Conservation (phyloP, 352 stramenopile species). For the Phytopythium litorale region DNA sequence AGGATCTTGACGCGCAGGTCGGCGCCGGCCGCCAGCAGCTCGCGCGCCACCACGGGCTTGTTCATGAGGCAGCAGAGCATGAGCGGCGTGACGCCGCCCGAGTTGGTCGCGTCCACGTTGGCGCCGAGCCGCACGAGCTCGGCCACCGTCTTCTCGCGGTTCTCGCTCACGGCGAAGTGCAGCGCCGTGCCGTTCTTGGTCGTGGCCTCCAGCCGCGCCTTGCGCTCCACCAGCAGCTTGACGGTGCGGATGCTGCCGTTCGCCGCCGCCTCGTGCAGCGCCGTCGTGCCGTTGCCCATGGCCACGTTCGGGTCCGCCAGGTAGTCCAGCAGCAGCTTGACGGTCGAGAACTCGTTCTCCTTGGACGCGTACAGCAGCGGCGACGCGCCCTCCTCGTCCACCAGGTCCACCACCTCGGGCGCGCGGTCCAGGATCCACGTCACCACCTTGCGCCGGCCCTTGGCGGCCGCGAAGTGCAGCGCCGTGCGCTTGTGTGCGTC, state of each 20-base stretch:
- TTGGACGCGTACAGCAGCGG: slow-evolving; percentile 68
- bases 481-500: slow-evolving; percentile 78
- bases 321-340: slow-evolving; percentile 60
- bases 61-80: slow-evolving; percentile 79
- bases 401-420: slow-evolving; percentile 49
- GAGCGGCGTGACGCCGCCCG: slow-evolving; percentile 66
- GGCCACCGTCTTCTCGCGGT: slow-evolving; percentile 71
- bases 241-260: slow-evolving; percentile 62
- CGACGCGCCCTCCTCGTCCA: slow-evolving; percentile 70
- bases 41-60: slow-evolving; percentile 56
- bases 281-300: slow-evolving; percentile 56
- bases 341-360: slow-evolving; percentile 70
- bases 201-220: slow-evolving; percentile 47
- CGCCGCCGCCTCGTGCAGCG: slow-evolving; percentile 66
- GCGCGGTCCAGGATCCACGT: slow-evolving; percentile 62
- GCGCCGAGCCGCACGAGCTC: slow-evolving; percentile 55
- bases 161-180: slow-evolving; percentile 81
- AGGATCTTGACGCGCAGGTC: slow-evolving; percentile 50
- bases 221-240: slow-evolving; percentile 51
- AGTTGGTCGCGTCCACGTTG: slow-evolving; percentile 62
- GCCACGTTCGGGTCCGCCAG: slow-evolving; percentile 48
- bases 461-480: slow-evolving; percentile 75
- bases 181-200: slow-evolving; percentile 72
- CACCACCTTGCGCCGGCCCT: slow-evolving; percentile 75
- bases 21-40: slow-evolving; percentile 46